phyloP scores from a whole-genome alignment of 495 filamentous ascomycete genomes.

The Mycothermus thermophilus region DNA sequence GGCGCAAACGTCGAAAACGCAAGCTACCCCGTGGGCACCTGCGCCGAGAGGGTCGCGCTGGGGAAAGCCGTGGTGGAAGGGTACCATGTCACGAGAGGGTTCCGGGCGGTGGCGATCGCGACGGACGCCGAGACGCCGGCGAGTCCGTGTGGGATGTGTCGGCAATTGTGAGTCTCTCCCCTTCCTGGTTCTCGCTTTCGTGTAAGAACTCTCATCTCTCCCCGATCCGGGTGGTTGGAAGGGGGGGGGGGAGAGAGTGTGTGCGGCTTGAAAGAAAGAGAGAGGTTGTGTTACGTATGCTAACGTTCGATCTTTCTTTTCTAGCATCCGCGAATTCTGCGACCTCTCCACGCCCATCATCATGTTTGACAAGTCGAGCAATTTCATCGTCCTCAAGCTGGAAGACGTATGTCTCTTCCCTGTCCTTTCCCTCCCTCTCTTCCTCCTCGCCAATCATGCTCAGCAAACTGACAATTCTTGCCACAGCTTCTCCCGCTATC shows the following conservation, averaged over 20 bases:
- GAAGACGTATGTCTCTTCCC: slow-evolving; percentile 42
- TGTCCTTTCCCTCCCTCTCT: slow-evolving; percentile 9
- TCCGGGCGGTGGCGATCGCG: slow-evolving; percentile 75
- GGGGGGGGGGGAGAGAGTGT: background rate
- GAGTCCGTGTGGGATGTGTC: slow-evolving; percentile 60
- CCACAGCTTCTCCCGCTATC: slow-evolving; percentile 53
- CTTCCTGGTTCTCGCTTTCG: background rate
- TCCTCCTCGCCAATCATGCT: too few species aligned
- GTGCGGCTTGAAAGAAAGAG: background rate
- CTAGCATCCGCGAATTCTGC: slow-evolving; percentile 60
- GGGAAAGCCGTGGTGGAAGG: slow-evolving; percentile 65
- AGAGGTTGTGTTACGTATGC: too few species aligned
- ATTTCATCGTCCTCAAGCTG: slow-evolving; percentile 56
- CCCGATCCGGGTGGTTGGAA: background rate
- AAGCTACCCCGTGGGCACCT: slow-evolving; percentile 79
- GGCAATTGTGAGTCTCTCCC: slow-evolving; percentile 38
- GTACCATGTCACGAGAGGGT: slow-evolving; percentile 33
- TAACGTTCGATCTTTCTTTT: too few species aligned
- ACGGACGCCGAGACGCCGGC: slow-evolving; percentile 65
- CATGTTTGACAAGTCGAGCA: slow-evolving; percentile 71
- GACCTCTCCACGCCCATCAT: slow-evolving; percentile 57
- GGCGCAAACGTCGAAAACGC: slow-evolving; percentile 95
- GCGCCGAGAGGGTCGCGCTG: slow-evolving; percentile 82
- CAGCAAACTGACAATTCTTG: background rate
- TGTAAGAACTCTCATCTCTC: background rate